Evolutionary conservation across 2,329 filamentous ascomycete species (phyloP).

Genomic region (Epichloe baconii): DNA sequence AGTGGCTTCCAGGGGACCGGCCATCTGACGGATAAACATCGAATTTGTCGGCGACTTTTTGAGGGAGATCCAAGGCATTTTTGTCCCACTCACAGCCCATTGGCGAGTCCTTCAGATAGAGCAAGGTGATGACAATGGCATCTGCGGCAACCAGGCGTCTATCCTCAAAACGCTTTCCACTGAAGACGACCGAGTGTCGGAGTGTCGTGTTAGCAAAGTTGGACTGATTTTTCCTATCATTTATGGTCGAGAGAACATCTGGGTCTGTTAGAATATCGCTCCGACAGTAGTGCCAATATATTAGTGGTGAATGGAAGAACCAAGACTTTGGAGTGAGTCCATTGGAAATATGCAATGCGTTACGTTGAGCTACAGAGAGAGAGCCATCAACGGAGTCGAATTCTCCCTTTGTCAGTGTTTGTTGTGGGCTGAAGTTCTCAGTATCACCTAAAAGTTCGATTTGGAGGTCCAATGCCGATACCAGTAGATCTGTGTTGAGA

Average conservation of each 20-base stretch:
- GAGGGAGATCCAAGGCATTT: constrained; percentile 39
- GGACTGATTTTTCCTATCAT: constrained; percentile 44
- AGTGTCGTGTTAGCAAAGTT: constrained; percentile 63
- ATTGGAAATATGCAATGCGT: constrained; percentile 45
- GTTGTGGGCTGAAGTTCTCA: constrained; percentile 37
- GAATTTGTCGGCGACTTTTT: constrained; percentile 41
- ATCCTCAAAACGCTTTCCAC: constrained; percentile 63
- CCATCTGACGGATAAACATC: constrained; percentile 51
- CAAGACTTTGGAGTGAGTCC: constrained; percentile 50
- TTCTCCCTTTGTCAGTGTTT: constrained; percentile 15
- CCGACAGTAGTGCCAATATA: constrained; percentile 64
- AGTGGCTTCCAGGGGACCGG: constrained; percentile 37
- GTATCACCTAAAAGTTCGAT: constrained; percentile 53
- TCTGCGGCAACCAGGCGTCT: constrained; percentile 57
- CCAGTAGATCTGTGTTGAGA: constrained; percentile 50
- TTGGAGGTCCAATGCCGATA: constrained; percentile 56
- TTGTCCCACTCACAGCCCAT: constrained; percentile 53
- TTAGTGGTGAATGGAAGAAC: constrained; percentile 72
- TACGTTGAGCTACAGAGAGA: constrained; percentile 32
- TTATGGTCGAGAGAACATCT: constrained; percentile 57
- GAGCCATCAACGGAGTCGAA: constrained; percentile 18
- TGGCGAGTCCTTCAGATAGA: constrained; percentile 53
- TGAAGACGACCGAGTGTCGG: constrained; percentile 67
- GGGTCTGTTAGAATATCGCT: constrained; percentile 44
- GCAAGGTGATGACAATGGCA: constrained; percentile 63